A percentile compares a stretch with the other conserved stretches of the same genome.
Conservation (phyloP, 768 basidiomycete species). For the Macrocybe gigantea region DNA sequence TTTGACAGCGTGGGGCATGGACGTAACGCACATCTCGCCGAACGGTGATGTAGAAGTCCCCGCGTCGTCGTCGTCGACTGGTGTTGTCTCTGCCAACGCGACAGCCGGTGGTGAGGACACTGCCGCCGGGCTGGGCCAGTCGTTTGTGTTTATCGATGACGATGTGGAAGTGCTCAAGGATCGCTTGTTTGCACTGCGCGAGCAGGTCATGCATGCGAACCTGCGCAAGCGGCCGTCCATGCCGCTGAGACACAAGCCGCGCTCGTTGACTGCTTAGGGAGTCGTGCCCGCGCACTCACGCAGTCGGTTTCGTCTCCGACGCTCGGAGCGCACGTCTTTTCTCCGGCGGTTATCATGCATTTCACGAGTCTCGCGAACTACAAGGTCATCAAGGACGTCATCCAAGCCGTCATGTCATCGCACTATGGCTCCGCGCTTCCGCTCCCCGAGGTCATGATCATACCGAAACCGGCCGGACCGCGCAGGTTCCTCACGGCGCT, state of each 20-base stretch:
- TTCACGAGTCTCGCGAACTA: slow-evolving; percentile 91
- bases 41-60: slow-evolving; percentile 44
- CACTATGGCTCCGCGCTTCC: slow-evolving; percentile 37
- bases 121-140: slow-evolving; percentile 16
- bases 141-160: slow-evolving; percentile 91
- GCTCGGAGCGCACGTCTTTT: background rate
- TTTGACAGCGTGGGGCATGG: slow-evolving; percentile 92
- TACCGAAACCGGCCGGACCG: slow-evolving; percentile 96
- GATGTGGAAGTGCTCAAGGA: slow-evolving; percentile 77
- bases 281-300: slow-evolving; percentile 42
- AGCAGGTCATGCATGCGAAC: slow-evolving; percentile 32
- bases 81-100: background rate
- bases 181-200: slow-evolving; percentile 62
- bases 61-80: slow-evolving; percentile 6
- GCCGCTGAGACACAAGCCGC: slow-evolving; percentile 61
- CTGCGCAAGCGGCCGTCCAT: slow-evolving; percentile 65
- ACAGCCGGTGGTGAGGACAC: background rate
- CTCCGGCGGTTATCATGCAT: slow-evolving; percentile 65
- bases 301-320: slow-evolving; percentile 20
- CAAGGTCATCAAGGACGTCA: slow-evolving; percentile 79
- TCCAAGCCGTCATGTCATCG: slow-evolving; percentile 60
- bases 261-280: slow-evolving; percentile 70
- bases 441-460: slow-evolving; percentile 89
- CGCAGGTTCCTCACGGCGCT: slow-evolving; percentile 88
- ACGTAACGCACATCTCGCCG: slow-evolving; percentile 73